Percentiles rank a stretch among this genome's conserved stretches.
Evolutionary conservation across 768 basidiomycete species (phyloP).

Genomic region (Cubamyces sp.): DNA sequence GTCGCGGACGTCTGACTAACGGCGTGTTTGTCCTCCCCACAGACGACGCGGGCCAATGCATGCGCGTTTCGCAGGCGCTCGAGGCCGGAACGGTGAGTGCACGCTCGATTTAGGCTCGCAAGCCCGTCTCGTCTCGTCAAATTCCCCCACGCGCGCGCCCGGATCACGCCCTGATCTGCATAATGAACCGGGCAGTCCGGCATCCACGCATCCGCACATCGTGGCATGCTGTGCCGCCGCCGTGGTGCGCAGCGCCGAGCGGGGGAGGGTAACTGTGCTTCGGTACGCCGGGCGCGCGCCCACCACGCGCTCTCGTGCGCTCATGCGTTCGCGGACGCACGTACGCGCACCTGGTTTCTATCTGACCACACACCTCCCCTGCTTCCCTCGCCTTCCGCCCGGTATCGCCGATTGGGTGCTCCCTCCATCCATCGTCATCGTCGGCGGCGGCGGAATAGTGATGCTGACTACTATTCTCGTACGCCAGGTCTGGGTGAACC

Average conservation of each 20-base stretch:
- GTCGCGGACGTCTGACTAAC: slow-evolving; percentile 8
- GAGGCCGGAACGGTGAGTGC: slow-evolving; percentile 83
- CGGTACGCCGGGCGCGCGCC: not conserved
- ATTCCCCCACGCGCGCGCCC: not conserved
- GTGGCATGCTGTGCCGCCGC: slow-evolving; percentile 1
- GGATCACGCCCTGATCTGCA: slow-evolving; percentile 10
- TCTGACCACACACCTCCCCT: too few species aligned
- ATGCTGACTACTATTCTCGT: not conserved
- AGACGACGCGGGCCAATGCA: slow-evolving; percentile 87
- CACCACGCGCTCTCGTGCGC: not conserved
- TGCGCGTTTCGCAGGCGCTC: slow-evolving; percentile 83
- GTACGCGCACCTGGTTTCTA: not conserved
- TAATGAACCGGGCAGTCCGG: slow-evolving; percentile 1
- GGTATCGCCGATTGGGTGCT: not conserved
- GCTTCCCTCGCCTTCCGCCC: not conserved
- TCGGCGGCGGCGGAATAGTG: not conserved
- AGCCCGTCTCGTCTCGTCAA: not conserved
- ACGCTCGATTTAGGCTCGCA: not conserved
- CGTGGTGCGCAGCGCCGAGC: not conserved
- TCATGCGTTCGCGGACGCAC: not conserved
- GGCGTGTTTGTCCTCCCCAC: slow-evolving; percentile 23
- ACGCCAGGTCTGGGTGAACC: slow-evolving; percentile 86
- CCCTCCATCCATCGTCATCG: too few species aligned
- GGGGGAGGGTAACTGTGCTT: not conserved
- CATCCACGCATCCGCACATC: not conserved